These are phyloP conservation scores for Fusarium coicis DNA, from an alignment of 2,329 filamentous ascomycete species.

Conservation along the genomic window DNA sequence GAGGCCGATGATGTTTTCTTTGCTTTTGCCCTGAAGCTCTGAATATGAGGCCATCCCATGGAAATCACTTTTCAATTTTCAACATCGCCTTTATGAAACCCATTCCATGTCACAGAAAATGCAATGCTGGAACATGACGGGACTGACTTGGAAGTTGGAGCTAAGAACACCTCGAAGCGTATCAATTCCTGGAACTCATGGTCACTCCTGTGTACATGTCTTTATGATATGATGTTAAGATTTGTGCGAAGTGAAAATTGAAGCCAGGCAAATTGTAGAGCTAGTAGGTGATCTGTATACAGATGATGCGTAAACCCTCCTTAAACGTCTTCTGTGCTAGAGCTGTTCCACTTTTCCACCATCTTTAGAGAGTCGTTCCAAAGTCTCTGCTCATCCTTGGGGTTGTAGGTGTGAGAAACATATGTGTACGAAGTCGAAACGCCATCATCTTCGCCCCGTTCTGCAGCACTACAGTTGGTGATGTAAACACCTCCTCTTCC, in stretches of 20 bases:
- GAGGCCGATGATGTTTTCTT: background rate
- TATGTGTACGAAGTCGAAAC: background rate
- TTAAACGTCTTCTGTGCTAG: background rate
- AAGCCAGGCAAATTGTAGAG: too few species aligned
- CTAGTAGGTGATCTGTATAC: background rate
- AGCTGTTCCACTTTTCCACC: conserved; percentile 1
- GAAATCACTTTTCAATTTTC: background rate
- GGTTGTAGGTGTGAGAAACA: conserved; percentile 7
- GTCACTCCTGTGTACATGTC: background rate
- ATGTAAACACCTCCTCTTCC: background rate
- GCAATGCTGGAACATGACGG: too few species aligned
- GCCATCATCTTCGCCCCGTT: background rate
- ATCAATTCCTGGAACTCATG: background rate
- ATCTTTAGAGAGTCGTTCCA: conserved; percentile 1
- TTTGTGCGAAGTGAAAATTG: background rate
- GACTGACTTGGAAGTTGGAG: background rate
- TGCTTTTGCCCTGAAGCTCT: background rate
- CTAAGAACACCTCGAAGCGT: too few species aligned
- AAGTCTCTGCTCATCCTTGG: background rate
- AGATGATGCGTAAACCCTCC: background rate
- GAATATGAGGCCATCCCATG: background rate
- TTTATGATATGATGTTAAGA: too few species aligned
- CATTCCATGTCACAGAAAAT: background rate
- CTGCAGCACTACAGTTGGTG: background rate
- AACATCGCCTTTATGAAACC: background rate